These are phyloP conservation scores for Cardamine chenopodiifolia DNA, from an alignment of 345 rosid genomes.

Conservation along the genomic window DNA sequence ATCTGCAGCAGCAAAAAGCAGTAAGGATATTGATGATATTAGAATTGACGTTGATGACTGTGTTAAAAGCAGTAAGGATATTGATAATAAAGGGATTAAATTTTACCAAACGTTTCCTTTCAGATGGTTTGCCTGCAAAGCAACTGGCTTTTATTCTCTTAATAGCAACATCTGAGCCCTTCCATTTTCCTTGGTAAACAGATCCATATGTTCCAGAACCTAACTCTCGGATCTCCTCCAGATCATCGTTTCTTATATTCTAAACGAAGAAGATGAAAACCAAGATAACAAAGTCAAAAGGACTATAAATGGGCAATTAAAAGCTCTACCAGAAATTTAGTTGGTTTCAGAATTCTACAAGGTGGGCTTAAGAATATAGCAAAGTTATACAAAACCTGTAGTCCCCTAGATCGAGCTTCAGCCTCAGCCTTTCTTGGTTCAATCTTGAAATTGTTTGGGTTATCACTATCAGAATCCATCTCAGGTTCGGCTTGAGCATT, in stretches of 20 bases:
- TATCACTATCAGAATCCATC: slow-evolving; percentile 66
- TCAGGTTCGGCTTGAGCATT: slow-evolving; percentile 66
- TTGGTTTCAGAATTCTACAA: background rate
- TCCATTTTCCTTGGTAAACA: slow-evolving; percentile 99
- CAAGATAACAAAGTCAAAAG: slow-evolving; percentile 15
- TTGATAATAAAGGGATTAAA: background rate
- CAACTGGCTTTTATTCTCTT: slow-evolving; percentile 99
- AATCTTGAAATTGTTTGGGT: slow-evolving; percentile 59
- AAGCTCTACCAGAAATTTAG: background rate
- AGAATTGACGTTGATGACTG: background rate
- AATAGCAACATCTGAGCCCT: slow-evolving; percentile 97
- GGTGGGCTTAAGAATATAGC: background rate
- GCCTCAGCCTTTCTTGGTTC: slow-evolving; percentile 96
- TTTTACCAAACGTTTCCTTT: slow-evolving; percentile 82
- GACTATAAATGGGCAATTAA: background rate
- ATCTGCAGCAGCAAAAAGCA: slow-evolving; percentile 57
- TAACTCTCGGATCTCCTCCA: slow-evolving; percentile 90
- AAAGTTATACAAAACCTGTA: slow-evolving; percentile 60
- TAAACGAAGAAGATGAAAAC: slow-evolving; percentile 47
- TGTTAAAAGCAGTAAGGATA: background rate
- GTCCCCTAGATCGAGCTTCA: slow-evolving; percentile 87
- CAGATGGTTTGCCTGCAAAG: slow-evolving; percentile 97
- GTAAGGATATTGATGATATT: slow-evolving; percentile 18
- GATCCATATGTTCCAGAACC: slow-evolving; percentile 98
- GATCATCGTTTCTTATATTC: slow-evolving; percentile 88